Evolutionary conservation across 805 yeast species (phyloP).

Genomic region (Zygotorulaspora florentina): DNA sequence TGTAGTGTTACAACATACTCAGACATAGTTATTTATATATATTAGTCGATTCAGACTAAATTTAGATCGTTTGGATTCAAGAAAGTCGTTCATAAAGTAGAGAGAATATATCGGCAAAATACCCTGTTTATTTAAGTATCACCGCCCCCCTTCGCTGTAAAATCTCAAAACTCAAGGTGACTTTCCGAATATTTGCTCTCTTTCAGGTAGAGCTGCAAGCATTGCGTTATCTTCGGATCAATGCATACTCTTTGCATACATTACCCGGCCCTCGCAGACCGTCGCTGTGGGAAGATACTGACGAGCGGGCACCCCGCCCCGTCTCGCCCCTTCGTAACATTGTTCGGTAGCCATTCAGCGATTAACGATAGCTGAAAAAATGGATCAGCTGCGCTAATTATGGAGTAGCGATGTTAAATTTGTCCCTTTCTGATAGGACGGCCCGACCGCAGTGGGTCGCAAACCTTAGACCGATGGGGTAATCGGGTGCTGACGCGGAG

Average conservation of each 20-base stretch:
- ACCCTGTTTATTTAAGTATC: not conserved
- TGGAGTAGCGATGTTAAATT: too few relatives aligned
- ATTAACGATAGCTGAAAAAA: too few relatives aligned
- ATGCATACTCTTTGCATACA: not conserved
- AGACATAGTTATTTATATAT: conserved; percentile 8
- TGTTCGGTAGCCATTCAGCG: too few relatives aligned
- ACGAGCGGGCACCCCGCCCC: not conserved
- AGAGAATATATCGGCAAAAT: not conserved
- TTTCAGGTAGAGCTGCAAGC: not conserved
- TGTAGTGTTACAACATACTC: conserved; percentile 9
- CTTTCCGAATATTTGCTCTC: not conserved
- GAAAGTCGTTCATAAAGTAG: too few relatives aligned
- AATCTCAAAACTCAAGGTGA: not conserved
- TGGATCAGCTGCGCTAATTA: too few relatives aligned
- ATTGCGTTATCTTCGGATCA: not conserved
- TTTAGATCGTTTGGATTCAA: not conserved
- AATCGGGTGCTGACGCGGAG: too few relatives aligned
- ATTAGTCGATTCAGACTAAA: not conserved
- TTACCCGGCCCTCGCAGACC: not conserved
- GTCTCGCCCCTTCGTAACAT: too few relatives aligned
- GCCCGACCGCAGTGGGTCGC: too few relatives aligned
- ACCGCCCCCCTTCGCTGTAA: not conserved
- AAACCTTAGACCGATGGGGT: too few relatives aligned
- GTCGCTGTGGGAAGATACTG: not conserved
- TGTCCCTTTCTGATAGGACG: too few relatives aligned